These are phyloP conservation scores for Scedosporium dehoogii DNA, from an alignment of 2,329 filamentous ascomycete genomes.

Conservation along the genomic window DNA sequence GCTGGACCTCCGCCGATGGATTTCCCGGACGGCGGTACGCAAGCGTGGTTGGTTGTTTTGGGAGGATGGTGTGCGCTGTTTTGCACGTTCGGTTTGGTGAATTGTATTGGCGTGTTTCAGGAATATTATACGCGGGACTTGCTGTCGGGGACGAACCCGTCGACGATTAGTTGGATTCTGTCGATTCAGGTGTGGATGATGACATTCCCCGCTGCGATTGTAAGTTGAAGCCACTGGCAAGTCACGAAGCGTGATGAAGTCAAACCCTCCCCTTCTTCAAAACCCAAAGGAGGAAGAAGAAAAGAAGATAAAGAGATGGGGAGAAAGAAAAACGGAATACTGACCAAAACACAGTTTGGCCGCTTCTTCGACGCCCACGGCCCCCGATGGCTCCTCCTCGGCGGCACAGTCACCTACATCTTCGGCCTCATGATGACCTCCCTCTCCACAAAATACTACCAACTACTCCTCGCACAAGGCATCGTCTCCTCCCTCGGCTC, in stretches of 20 bases:
- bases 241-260: neutral
- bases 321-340: neutral
- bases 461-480: slow-evolving; percentile 32
- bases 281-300: neutral
- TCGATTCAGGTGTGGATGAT: slow-evolving; percentile 40
- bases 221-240: slow-evolving; percentile 23
- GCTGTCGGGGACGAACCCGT: slow-evolving; percentile 35
- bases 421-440: slow-evolving; percentile 58
- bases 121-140: slow-evolving; percentile 43
- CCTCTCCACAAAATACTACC: slow-evolving; percentile 34
- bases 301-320: too few species aligned
- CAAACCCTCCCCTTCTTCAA: slow-evolving; percentile 20
- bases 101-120: slow-evolving; percentile 45
- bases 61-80: slow-evolving; percentile 33
- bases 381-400: slow-evolving; percentile 43
- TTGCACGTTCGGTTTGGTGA: slow-evolving; percentile 33
- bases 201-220: slow-evolving; percentile 37
- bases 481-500: slow-evolving; percentile 31
- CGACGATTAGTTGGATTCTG: slow-evolving; percentile 49
- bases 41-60: slow-evolving; percentile 48
- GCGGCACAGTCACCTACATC: slow-evolving; percentile 46
- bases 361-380: slow-evolving; percentile 56
- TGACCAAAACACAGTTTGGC: slow-evolving; percentile 30
- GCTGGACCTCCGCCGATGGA: slow-evolving; percentile 31
- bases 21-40: slow-evolving; percentile 48